Conservation (phyloP, 495 filamentous ascomycete species). For the Amphirosellinia nigrospora region DNA sequence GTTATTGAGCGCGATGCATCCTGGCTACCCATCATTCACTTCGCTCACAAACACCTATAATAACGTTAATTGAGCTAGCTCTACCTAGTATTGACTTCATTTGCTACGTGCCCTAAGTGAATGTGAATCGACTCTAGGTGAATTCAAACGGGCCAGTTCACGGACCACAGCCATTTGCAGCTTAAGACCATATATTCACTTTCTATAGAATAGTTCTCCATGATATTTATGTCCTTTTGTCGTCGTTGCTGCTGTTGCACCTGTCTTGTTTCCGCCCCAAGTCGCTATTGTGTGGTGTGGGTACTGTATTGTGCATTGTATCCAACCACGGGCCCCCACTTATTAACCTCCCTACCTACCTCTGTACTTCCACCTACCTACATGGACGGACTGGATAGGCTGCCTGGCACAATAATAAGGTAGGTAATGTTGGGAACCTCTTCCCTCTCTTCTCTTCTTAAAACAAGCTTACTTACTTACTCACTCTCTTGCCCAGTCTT, state of each 20-base stretch:
- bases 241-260: not conserved
- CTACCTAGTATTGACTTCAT: too few species aligned
- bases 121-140: not conserved
- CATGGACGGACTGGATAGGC: not conserved
- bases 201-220: not conserved
- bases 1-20: not conserved
- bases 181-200: not conserved
- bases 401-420: not conserved
- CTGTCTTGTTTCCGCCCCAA: slow-evolving; percentile 1
- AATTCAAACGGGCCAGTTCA: not conserved
- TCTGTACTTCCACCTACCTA: not conserved
- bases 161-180: not conserved
- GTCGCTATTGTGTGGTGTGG: not conserved
- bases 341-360: slow-evolving; percentile 10
- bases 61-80: not conserved
- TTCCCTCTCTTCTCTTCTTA: not conserved
- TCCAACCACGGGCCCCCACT: slow-evolving; percentile 14
- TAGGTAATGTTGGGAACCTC: not conserved
- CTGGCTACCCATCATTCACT: not conserved
- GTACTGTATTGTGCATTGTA: slow-evolving; percentile 3
- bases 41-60: not conserved
- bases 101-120: not conserved
- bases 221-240: not conserved
- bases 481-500: not conserved
- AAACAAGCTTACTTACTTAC: not conserved